Base-by-base conservation (phyloP, 2,329 filamentous ascomycete genomes). In the Claviceps sp. region DNA sequence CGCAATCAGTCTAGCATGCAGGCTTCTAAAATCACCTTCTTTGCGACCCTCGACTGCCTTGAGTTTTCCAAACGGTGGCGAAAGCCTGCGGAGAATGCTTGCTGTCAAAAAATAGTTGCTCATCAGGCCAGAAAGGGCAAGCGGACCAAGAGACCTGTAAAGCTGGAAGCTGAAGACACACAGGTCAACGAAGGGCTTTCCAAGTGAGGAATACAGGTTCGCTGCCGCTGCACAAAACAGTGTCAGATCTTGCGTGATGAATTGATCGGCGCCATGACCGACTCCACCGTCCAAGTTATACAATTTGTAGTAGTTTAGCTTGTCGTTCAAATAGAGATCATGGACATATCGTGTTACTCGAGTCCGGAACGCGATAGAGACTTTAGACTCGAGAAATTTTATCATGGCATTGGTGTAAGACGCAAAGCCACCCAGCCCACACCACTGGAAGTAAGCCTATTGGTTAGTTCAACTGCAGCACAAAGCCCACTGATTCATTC, bases 331-430 rank as follows among this genome's bases (percentile, higher is more conserved):
- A 62, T 98, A 98, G 8, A 98, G 73, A 62, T 98, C 93, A 68
- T 98, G 93, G 51, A 98, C 95, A 66, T 98, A 98, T 59, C 93
- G 77, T 2, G 93, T 98, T 14, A 98, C 76, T 11, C 93, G 82
- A 4, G 93, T 98, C 43, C 93, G 84, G 76, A 98, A 98, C 38
- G 94, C 91, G 58, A 98, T 98, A 6, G 91, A 95, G 51, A 98
- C 89, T 72, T 98, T 98, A 49, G 88, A 91, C 69, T 98, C 91
- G 56, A 98, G 77, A 70, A 87, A 98, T 68, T 97, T 97, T 75
- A 98, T 98, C 86, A 94, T 96, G 51, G 91, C 89, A 67, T 98
- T 98, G 49, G 91, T 96, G 64, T 98, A 98, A 0, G 91, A 95
- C 8, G 90, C 91, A 57, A 97, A 83, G 2, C 87, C 88, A 43